Percentiles rank a stretch among this genome's conserved stretches.
Conservation (phyloP, 1,284 basidiomycete genomes). For the Cutaneotrichosporon sp. region DNA sequence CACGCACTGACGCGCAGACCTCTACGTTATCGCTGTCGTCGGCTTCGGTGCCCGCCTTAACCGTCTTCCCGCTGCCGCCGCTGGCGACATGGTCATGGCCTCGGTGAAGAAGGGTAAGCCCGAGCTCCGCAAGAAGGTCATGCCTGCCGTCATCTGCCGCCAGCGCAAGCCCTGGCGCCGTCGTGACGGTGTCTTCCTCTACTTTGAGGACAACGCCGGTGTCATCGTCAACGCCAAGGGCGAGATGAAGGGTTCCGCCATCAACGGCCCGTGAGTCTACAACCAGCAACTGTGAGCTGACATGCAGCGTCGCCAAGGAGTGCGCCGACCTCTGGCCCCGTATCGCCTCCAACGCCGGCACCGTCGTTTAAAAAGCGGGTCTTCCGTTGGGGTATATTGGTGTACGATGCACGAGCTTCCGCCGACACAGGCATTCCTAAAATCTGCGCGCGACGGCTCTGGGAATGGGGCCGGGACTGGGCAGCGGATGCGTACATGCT, state of each 20-base stretch:
- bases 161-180: constrained; percentile 99
- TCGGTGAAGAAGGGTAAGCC: constrained; percentile 99
- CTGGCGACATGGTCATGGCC: constrained; percentile 98
- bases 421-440: constrained; percentile 5
- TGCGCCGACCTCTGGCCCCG: constrained; percentile 97
- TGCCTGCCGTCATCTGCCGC: constrained; percentile 95
- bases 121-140: constrained; percentile 99
- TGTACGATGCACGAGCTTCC: constrained; percentile 32
- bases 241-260: constrained; percentile 99
- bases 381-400: constrained; percentile 22
- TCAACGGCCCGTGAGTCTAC: constrained; percentile 75
- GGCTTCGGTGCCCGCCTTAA: constrained; percentile 96
- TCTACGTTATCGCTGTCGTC: constrained; percentile 57
- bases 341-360: constrained; percentile 98
- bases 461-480: too few species aligned
- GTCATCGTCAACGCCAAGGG: constrained; percentile 99
- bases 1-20: constrained; percentile 33
- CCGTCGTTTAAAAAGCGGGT: constrained; percentile 69
- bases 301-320: constrained; percentile 52
- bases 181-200: constrained; percentile 97
- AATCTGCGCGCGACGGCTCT: not conserved
- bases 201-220: constrained; percentile 96
- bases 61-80: constrained; percentile 96
- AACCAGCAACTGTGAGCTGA: constrained; percentile 64
- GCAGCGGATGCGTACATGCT: not conserved